These are phyloP conservation scores for Exophiala alcalophila DNA, from an alignment of 2,329 filamentous ascomycete genomes.

Conservation along the genomic window DNA sequence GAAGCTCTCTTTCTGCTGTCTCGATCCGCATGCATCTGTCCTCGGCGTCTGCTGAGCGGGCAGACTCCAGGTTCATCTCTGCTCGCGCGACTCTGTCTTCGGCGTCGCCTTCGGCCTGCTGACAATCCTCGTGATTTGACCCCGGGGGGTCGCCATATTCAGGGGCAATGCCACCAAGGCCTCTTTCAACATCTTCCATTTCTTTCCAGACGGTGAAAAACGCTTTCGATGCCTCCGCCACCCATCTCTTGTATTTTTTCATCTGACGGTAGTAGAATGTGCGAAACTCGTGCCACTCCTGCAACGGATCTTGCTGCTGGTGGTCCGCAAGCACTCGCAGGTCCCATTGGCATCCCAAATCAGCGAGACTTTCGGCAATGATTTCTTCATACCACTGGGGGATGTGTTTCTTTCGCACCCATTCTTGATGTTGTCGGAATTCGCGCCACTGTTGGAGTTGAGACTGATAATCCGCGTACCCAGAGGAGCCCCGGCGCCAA, in stretches of 20 bases:
- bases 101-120: too few species aligned
- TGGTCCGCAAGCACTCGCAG: constrained; percentile 15
- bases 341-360: constrained; percentile 13
- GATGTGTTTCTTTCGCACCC: constrained; percentile 3
- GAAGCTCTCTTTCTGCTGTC: too few species aligned
- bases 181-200: too few species aligned
- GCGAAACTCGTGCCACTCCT: constrained; percentile 14
- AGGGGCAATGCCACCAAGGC: too few species aligned
- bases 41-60: too few species aligned
- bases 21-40: too few species aligned
- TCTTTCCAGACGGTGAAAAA: too few species aligned
- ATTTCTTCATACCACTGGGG: constrained; percentile 3
- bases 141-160: too few species aligned
- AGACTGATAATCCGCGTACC: background rate
- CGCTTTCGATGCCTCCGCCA: constrained; percentile 3
- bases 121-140: too few species aligned
- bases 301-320: constrained; percentile 11
- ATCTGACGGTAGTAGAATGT: constrained; percentile 4
- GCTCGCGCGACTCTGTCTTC: too few species aligned
- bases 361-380: constrained; percentile 8
- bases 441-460: constrained; percentile 4
- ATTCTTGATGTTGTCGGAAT: constrained; percentile 7
- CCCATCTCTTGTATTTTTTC: background rate
- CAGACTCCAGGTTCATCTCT: too few species aligned
- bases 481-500: background rate